Evolutionary conservation across 495 filamentous ascomycete genomes (phyloP), one percentile per base, ranked within the genome.

Genomic region (Darksidea phi): DNA sequence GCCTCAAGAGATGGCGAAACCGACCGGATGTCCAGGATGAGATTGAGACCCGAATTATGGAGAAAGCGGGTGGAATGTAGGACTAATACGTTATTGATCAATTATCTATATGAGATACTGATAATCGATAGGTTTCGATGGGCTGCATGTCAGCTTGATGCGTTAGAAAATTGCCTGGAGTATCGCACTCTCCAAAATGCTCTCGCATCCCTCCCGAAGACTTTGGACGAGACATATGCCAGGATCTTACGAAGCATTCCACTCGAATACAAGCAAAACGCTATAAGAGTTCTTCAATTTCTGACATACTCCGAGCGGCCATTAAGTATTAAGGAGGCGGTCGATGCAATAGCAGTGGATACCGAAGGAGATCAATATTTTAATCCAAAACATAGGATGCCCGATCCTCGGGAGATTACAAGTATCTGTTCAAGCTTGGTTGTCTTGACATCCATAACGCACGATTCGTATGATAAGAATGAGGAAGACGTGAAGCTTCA

Each of bases 111-210:
- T 10, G 4, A 32, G 28, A n/a, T 32, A 32, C 28, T 32, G 28
- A 32, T 0, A 18, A 12, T 38, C 0, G 18, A 53, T 54, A 79
- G 76, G 75, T 79, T 80, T 47, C 72, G 75, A 48, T 78, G 72
- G 73, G 73, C 67, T 2, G 70, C 61, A 45, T 77, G 72, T 64
- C 75, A 79, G 57, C 58, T 79, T 20, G 71, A 78, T 37, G 64
- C 23, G 12, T 67, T 79, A 15, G 59, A 59, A 57, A 63, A 60
- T 47, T 78, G 73, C 59, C 38, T 46, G 67, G 62, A 21, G 6
- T 61, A 37, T 36, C 36, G 38, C 47, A 51, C 47, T 63, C 76
- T 25, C 58, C 61, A 45, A 20, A 67, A 64, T n/a, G 66, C 66
- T 26, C 66, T 78, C 2, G n/a, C 17, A 60, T 59, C 69, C 42